phyloP scores from a whole-genome alignment of 2,329 filamentous ascomycete genomes.

The Arthrobotrys conoides region DNA sequence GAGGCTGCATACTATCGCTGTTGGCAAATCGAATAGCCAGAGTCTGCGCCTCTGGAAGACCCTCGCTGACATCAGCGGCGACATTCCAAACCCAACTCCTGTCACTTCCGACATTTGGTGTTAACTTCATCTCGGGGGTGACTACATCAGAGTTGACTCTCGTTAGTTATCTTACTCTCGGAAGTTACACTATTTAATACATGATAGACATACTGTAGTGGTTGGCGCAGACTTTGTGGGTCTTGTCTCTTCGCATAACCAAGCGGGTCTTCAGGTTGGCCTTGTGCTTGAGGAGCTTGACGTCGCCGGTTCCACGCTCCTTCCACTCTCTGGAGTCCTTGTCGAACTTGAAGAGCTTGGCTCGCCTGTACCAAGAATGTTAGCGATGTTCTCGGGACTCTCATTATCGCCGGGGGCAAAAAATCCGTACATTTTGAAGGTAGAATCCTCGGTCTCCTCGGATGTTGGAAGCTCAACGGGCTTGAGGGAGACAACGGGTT shows the following conservation, averaged over 20 bases:
- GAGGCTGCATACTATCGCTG: constrained; percentile 82
- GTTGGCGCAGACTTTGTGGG: constrained; percentile 99
- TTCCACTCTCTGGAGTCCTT: constrained; percentile 96
- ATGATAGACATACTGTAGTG: constrained; percentile 84
- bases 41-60: constrained; percentile 94
- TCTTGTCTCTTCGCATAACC: constrained; percentile 99
- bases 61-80: constrained; percentile 96
- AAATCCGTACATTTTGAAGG: constrained; percentile 85
- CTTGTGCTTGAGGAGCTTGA: constrained; percentile 97
- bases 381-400: constrained; percentile 2
- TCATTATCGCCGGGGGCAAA: background rate
- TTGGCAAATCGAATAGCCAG: constrained; percentile 98
- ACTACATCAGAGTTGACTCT: constrained; percentile 72
- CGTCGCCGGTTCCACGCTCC: constrained; percentile 97
- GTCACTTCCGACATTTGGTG: constrained; percentile 96
- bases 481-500: constrained; percentile 95
- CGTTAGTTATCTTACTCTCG: constrained; percentile 7
- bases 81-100: constrained; percentile 99
- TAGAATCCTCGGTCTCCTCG: constrained; percentile 96
- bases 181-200: background rate
- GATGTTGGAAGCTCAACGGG: constrained; percentile 98
- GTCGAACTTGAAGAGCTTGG: constrained; percentile 99
- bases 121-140: constrained; percentile 98
- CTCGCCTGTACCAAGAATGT: constrained; percentile 70
- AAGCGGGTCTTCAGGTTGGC: constrained; percentile 97